Percentiles rank a stretch among this genome's conserved stretches.
phyloP scores from a whole-genome alignment of 306 rosid genomes.

The Canavalia ensiformis region DNA sequence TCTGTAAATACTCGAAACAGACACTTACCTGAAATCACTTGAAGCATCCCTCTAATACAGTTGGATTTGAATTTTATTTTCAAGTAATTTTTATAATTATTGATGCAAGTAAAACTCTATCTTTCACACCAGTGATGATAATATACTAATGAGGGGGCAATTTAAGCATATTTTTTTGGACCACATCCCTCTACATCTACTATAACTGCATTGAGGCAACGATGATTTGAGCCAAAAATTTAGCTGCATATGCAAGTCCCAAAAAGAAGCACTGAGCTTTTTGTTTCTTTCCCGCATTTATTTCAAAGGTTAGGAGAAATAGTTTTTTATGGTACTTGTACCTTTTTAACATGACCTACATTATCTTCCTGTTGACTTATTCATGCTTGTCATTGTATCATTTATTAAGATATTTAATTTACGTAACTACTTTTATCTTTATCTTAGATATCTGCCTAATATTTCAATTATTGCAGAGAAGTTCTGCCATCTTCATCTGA shows the following conservation, averaged over 20 bases:
- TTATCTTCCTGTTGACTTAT: neutral
- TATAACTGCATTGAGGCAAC: slow-evolving; percentile 6
- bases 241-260: neutral
- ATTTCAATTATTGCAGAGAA: slow-evolving; percentile 54
- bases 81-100: neutral
- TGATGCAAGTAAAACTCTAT: neutral
- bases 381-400: neutral
- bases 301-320: neutral
- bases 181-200: slow-evolving; percentile 10
- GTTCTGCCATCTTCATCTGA: slow-evolving; percentile 55
- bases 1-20: slow-evolving; percentile 21
- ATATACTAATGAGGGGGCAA: slow-evolving; percentile 1
- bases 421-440: neutral
- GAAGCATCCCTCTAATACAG: neutral
- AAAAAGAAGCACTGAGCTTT: neutral
- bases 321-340: neutral
- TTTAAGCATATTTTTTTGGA: slow-evolving; percentile 5
- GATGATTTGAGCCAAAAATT: slow-evolving; percentile 29
- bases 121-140: neutral
- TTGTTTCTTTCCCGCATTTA: neutral
- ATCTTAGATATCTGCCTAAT: neutral
- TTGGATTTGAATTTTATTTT: neutral
- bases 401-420: slow-evolving; percentile 7
- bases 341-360: neutral
- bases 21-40: slow-evolving; percentile 5